Conservation (phyloP, 352 stramenopile genomes). For the Phytophthora fragariae region DNA sequence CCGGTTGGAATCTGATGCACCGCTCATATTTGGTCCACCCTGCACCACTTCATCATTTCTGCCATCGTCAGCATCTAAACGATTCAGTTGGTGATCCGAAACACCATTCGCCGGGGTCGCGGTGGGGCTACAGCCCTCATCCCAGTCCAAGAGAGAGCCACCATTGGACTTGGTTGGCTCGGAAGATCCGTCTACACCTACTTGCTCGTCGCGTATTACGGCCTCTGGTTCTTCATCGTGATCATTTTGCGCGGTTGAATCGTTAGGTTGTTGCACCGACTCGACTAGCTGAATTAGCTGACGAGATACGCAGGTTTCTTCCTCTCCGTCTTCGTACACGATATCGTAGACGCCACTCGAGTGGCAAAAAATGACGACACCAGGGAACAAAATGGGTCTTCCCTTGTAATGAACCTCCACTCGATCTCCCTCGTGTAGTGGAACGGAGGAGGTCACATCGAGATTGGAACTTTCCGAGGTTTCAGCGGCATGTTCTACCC, state of each 20-base stretch:
- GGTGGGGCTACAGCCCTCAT: neutral
- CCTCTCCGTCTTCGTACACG: conserved; percentile 39
- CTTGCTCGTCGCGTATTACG: neutral
- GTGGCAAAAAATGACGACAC: conserved; percentile 23
- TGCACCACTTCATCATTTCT: neutral
- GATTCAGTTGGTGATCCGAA: neutral
- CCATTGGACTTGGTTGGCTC: neutral
- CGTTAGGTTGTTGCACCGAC: neutral
- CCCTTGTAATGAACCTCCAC: conserved; percentile 30
- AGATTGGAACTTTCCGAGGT: neutral
- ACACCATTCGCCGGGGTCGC: neutral
- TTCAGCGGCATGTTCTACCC: conserved; percentile 11
- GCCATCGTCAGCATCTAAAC: neutral
- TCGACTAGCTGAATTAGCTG: conserved; percentile 34
- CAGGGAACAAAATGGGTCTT: conserved; percentile 12
- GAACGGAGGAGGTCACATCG: neutral
- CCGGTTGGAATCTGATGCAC: neutral
- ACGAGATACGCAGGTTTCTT: conserved; percentile 33
- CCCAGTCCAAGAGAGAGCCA: neutral
- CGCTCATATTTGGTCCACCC: neutral
- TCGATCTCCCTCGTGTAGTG: conserved; percentile 21
- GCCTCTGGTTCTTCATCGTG: neutral
- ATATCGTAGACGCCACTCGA: conserved; percentile 32
- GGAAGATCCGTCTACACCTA: neutral
- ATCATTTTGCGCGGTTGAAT: neutral